Base-by-base conservation (phyloP, 768 basidiomycete species). In the Leucosporidium scottii region DNA sequence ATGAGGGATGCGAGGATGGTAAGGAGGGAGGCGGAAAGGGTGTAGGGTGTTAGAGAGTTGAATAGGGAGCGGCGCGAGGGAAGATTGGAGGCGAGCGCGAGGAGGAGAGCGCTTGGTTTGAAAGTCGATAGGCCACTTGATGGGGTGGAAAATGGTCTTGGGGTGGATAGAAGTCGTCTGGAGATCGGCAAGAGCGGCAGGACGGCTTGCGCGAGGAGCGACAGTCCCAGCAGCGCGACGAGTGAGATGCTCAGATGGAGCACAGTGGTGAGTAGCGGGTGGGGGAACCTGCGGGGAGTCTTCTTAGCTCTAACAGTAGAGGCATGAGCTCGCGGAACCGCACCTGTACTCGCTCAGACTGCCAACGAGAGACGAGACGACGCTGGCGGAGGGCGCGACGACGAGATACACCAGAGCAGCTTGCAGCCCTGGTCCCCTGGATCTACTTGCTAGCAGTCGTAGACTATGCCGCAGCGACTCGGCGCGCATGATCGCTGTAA, bases 301-400 rank as follows among this genome's bases (percentile, higher is more conserved):
- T 12, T 0, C 27, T 28, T 4, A 21, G 34, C 25, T 9, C 4
- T 18, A 20, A 4, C 20, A 7, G 2, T 12, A 1, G 34, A n/a
- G 1, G 25, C 1, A 25, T 0, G 25, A 4, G 31, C 9, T 9
- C n/a, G 21, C 4, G 3, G 0, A 2, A 34, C 17, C 64, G n/a
- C 21, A 47, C 64, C 64, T 54, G 59, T 66, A 66, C 27, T 66
- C 65, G 59, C 65, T 66, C 15, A 28, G 10, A 25, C 53, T 55
- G 15, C 54, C 65, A 0, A 66, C 18, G 9, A 47, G 15, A 10
- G 53, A 30, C 18, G 21, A 15, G 8, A 61, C 2, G 23, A 56
- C 6, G 17, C n/a, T 20, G 1, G 53, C 8, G 0, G 47, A 3
- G 0, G 59, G 28, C 1, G 54, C 44, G 30, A 47, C n/a, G 28